Evolutionary conservation across 192 early-diverging fungal genomes (phyloP).

Genomic region (Podila horticola): DNA sequence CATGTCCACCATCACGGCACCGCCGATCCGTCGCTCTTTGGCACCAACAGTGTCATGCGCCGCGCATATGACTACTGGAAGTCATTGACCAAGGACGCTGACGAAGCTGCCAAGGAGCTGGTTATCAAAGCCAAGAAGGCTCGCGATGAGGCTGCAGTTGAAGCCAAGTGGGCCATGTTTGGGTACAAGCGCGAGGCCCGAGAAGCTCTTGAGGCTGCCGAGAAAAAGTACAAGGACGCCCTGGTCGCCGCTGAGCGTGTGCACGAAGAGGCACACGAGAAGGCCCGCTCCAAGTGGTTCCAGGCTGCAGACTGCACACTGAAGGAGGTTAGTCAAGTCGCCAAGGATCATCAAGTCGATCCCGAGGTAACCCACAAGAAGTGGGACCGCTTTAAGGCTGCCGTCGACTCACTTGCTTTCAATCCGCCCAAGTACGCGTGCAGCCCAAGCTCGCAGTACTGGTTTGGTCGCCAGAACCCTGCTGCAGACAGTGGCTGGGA

Average conservation of each 20-base stretch:
- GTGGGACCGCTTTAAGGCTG: conserved; percentile 46
- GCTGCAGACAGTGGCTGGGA: conserved; percentile 41
- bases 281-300: conserved; percentile 39
- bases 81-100: conserved; percentile 30
- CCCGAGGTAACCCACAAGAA: conserved; percentile 27
- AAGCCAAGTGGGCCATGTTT: conserved; percentile 49
- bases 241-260: conserved; percentile 28
- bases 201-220: conserved; percentile 31
- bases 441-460: conserved; percentile 40
- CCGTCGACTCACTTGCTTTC: conserved; percentile 38
- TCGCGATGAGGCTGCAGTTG: conserved; percentile 30
- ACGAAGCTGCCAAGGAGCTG: conserved; percentile 25
- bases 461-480: conserved; percentile 39
- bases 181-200: conserved; percentile 41
- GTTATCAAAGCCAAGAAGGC: conserved; percentile 29
- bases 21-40: background rate
- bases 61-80: conserved; percentile 46
- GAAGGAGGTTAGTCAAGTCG: conserved; percentile 24
- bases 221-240: conserved; percentile 34
- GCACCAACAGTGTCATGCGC: conserved; percentile 22
- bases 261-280: conserved; percentile 31
- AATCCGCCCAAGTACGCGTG: conserved; percentile 48
- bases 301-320: conserved; percentile 27
- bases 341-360: background rate
- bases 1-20: background rate